A percentile compares a stretch with the other conserved stretches of the same genome.
phyloP scores from a whole-genome alignment of 441 rosid genomes.

The Theobroma grandiflorum region DNA sequence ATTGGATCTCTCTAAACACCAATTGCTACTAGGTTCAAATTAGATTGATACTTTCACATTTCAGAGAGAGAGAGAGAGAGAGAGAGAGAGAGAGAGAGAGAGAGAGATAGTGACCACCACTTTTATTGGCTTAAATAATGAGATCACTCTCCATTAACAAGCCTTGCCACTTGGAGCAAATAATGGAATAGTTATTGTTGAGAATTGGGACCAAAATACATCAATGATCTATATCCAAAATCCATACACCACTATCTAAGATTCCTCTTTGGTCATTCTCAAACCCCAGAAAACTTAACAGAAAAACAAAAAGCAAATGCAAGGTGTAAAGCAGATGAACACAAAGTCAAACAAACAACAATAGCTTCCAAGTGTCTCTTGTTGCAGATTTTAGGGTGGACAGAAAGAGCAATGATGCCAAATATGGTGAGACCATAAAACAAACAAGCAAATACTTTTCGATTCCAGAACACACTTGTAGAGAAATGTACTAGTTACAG shows the following conservation, averaged over 20 bases:
- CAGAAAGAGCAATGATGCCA: slow-evolving; percentile 5
- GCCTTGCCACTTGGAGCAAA: slow-evolving; percentile 20
- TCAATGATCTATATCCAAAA: slow-evolving; percentile 27
- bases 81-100: background rate
- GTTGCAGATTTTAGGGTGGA: slow-evolving; percentile 20
- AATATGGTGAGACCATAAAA: slow-evolving; percentile 30
- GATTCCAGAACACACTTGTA: slow-evolving; percentile 26
- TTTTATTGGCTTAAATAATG: slow-evolving; percentile 24
- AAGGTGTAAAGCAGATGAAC: slow-evolving; percentile 36
- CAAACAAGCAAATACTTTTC: slow-evolving; percentile 35
- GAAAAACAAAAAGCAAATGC: slow-evolving; percentile 27
- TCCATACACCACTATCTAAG: slow-evolving; percentile 21
- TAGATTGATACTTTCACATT: background rate
- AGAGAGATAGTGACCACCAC: slow-evolving; percentile 14
- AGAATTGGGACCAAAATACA: slow-evolving; percentile 26
- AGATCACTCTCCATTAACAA: slow-evolving; percentile 29
- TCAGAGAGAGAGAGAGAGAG: background rate
- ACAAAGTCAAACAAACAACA: slow-evolving; percentile 26
- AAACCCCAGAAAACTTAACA: slow-evolving; percentile 16
- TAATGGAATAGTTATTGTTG: slow-evolving; percentile 29
- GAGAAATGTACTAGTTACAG: background rate
- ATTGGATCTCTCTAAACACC: background rate
- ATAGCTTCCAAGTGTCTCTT: slow-evolving; percentile 36
- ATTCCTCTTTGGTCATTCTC: slow-evolving; percentile 23
- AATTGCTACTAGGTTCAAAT: background rate